Percentiles rank a stretch among this genome's conserved stretches.
phyloP scores from a whole-genome alignment of 148 eudicot species.

The Mesembryanthemum crystallinum region DNA sequence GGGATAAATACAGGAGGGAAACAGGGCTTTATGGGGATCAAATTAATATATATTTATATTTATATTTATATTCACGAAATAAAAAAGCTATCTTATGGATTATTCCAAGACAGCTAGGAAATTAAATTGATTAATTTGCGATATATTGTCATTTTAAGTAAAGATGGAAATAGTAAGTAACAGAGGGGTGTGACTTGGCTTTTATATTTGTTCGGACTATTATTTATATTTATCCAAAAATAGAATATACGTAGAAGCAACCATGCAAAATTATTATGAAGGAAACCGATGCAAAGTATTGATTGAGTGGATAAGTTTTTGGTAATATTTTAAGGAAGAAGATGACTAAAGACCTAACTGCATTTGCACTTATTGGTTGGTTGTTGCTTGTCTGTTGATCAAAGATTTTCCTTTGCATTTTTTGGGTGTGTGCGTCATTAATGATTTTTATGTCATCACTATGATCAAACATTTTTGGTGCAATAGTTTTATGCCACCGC shows the following conservation, averaged over 20 bases:
- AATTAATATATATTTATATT: too few species aligned
- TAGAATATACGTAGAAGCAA: conserved; percentile 6
- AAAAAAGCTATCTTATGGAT: neutral
- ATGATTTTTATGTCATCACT: too few species aligned
- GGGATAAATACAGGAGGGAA: neutral
- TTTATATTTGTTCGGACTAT: too few species aligned
- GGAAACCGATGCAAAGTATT: neutral
- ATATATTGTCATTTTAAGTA: neutral
- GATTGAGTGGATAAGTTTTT: neutral
- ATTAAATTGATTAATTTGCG: neutral
- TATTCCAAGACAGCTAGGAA: neutral
- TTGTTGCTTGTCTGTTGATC: conserved; percentile 19
- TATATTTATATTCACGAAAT: too few species aligned
- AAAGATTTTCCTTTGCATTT: conserved; percentile 1
- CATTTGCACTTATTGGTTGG: conserved; percentile 25
- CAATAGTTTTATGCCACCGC: too few species aligned
- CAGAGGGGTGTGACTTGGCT: neutral
- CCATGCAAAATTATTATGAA: conserved; percentile 12
- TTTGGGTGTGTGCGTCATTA: conserved; percentile 7
- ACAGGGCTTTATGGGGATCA: neutral
- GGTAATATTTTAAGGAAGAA: conserved; percentile 7
- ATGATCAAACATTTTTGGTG: neutral
- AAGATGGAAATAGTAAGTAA: neutral
- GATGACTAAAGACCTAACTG: conserved; percentile 6
- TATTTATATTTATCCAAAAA: neutral